Percentiles rank a stretch among this genome's conserved stretches.
Conservation (phyloP, 306 rosid species). For the Glycine soja region DNA sequence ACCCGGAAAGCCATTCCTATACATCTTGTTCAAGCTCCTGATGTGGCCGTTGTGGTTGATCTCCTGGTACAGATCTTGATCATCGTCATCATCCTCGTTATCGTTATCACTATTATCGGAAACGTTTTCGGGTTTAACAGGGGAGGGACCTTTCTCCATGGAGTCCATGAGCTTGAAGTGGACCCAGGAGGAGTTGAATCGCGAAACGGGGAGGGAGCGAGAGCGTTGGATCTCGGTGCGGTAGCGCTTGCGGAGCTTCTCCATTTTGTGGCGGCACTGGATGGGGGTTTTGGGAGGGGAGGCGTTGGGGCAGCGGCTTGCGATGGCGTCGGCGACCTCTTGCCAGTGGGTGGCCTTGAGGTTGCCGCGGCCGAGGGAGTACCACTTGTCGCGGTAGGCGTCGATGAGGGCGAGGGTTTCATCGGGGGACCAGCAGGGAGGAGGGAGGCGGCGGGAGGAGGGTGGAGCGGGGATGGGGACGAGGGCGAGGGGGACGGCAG, state of each 20-base stretch:
- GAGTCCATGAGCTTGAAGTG: constrained; percentile 95
- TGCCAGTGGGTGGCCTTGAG: constrained; percentile 98
- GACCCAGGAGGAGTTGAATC: constrained; percentile 85
- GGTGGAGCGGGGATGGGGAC: constrained; percentile 48
- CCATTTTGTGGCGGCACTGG: constrained; percentile 99
- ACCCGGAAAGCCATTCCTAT: constrained; percentile 58
- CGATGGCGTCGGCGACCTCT: constrained; percentile 84
- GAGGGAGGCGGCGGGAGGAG: constrained; percentile 85
- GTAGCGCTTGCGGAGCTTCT: constrained; percentile 93
- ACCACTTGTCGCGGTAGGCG: constrained; percentile 94
- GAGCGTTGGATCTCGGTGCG: constrained; percentile 96
- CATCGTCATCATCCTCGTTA: constrained; percentile 61
- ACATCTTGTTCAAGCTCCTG: constrained; percentile 67
- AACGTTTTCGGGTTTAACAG: constrained; percentile 55
- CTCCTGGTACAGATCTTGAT: constrained; percentile 70
- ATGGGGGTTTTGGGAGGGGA: constrained; percentile 94
- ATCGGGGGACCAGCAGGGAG: constrained; percentile 97
- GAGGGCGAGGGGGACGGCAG: constrained; percentile 57
- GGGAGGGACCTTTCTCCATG: constrained; percentile 87
- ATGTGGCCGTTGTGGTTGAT: constrained; percentile 56
- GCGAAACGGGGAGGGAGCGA: constrained; percentile 70
- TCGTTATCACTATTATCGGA: constrained; percentile 59
- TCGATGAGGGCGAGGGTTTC: constrained; percentile 95
- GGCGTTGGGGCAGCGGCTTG: constrained; percentile 74
- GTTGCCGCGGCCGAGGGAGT: constrained; percentile 93